Base-by-base conservation (phyloP, 768 basidiomycete genomes). In the Tubosaeta sp. region DNA sequence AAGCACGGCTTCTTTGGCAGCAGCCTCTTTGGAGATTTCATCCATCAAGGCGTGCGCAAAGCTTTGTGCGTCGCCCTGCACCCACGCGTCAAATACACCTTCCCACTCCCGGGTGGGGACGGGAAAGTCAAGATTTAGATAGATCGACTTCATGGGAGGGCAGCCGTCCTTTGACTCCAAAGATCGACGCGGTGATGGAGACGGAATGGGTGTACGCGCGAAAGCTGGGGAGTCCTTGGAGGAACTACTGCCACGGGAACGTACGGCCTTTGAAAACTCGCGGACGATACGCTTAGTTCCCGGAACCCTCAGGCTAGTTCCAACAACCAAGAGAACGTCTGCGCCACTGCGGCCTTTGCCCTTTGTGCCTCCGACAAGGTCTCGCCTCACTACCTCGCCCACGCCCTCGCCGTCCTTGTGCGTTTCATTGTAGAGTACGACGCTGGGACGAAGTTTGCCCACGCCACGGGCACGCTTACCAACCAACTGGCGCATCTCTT, bases 241-340 rank as follows among this genome's bases (percentile, higher is more conserved):
- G 47, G 73, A 56, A 18, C 64, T 58, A 13, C 68, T 59, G 3
- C 73, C 71, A 38, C 83, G 76, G 8, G 79, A 75, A 39, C 76
- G 79, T 21, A 90, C 82, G 18, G 87, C 85, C 68, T 88, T 90
- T 22, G 86, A 80, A 68, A 88, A 90, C 68, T 94, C 91, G 51
- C 89, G 81, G 21, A 94, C 90, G 71, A 95, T 90, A 57, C 88
- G 76, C 69, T 93, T 94, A 41, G 93, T 94, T 18, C 94, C 94
- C 9, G 90, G 92, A 14, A 96, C 87, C 55, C 84, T 78, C 52
- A 96, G 70, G 67, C 87, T 92, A 49, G 93, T 95, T 39, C 94
- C 94, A 16, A 90, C 93, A 13, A 96, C 93, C 46, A 96, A 70
- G 32, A 96, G 71, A 40, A 93, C 67, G 70, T 96, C 94, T 8